Evolutionary conservation across 441 rosid genomes (phyloP).

Genomic region (Pelargonium cotyledonis): DNA sequence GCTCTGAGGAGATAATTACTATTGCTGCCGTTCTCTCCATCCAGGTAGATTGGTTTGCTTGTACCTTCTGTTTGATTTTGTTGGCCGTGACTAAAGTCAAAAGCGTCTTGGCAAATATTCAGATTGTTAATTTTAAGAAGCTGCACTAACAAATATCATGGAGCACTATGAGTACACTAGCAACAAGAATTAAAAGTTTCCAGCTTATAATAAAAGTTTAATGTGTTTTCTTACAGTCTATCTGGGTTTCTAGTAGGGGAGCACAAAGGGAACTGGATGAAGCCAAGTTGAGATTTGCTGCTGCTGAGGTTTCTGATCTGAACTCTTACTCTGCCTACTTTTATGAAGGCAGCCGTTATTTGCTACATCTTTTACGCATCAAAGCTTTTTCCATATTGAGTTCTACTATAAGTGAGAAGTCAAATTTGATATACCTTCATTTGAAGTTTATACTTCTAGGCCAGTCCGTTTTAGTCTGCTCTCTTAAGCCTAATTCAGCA

Average conservation of each 20-base stretch:
- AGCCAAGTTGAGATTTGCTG: conserved; percentile 91
- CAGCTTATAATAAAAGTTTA: neutral
- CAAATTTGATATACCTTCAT: neutral
- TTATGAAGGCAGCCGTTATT: neutral
- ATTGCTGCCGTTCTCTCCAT: conserved; percentile 82
- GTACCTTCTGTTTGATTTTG: neutral
- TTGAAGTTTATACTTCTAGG: too few relatives aligned
- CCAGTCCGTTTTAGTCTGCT: too few relatives aligned
- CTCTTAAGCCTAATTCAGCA: too few relatives aligned
- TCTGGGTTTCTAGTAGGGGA: conserved; percentile 82
- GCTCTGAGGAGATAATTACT: conserved; percentile 84
- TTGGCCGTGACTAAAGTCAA: neutral
- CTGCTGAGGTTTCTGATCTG: conserved; percentile 67
- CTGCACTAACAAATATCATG: neutral
- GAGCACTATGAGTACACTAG: neutral
- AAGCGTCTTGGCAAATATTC: neutral
- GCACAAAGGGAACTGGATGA: conserved; percentile 82
- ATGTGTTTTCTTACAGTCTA: conserved; percentile 49
- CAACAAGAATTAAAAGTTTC: neutral
- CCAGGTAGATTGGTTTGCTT: conserved; percentile 42
- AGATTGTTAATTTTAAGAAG: neutral
- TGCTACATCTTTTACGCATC: conserved; percentile 7
- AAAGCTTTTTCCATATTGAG: neutral
- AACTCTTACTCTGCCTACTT: neutral
- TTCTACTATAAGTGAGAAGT: neutral